These are phyloP conservation scores for Kwoniella botswanensis DNA, from an alignment of 768 basidiomycete species.

Conservation along the genomic window DNA sequence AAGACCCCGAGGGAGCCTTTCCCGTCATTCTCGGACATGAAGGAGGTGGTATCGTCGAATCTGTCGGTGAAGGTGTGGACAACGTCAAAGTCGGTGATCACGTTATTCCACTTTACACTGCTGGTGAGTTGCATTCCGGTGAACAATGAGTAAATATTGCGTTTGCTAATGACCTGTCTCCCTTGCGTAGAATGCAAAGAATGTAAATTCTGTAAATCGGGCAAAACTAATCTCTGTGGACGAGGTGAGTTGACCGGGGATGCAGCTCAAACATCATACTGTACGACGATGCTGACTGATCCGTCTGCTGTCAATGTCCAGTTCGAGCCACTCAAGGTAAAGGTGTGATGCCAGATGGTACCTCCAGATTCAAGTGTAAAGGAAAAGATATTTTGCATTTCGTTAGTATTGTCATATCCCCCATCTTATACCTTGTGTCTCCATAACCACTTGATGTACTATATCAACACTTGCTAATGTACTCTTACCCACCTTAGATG, in stretches of 20 bases:
- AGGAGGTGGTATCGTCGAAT: conserved; percentile 71
- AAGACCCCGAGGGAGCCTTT: conserved; percentile 93
- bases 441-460: neutral
- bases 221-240: conserved; percentile 97
- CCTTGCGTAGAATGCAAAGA: conserved; percentile 61
- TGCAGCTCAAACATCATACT: no score
- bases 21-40: conserved; percentile 94
- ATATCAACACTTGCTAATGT: neutral
- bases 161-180: neutral
- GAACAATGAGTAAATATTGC: neutral
- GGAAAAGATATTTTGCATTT: conserved; percentile 90
- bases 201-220: conserved; percentile 93
- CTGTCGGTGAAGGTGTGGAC: conserved; percentile 95
- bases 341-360: conserved; percentile 92
- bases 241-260: conserved; percentile 65
- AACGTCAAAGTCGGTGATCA: conserved; percentile 83
- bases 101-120: conserved; percentile 95
- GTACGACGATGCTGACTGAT: no score
- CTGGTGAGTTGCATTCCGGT: conserved; percentile 63
- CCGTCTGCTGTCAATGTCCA: conserved; percentile 47
- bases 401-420: conserved; percentile 62
- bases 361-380: conserved; percentile 83
- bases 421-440: neutral
- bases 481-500: conserved; percentile 67
- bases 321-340: conserved; percentile 86